Conservation (phyloP, 306 rosid genomes). For the Acacia acuminata region DNA sequence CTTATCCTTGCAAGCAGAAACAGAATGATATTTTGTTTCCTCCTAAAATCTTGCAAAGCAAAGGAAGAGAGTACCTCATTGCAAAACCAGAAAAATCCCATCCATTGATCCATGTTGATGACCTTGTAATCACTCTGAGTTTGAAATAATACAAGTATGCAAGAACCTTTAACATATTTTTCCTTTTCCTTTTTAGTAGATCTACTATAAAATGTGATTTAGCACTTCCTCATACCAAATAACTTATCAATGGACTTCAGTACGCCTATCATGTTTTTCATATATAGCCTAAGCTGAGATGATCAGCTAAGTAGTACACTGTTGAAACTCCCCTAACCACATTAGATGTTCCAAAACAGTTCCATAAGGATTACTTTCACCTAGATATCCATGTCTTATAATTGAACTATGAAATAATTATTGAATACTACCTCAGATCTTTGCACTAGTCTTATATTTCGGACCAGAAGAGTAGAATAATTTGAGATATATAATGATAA, state of each 20-base stretch:
- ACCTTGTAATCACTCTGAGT: conserved; percentile 92
- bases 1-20: no score
- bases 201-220: no score
- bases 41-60: conserved; percentile 9
- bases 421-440: no score
- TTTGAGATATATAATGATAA: background rate
- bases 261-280: no score
- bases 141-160: conserved; percentile 46
- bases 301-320: no score
- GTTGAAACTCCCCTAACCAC: conserved; percentile 29
- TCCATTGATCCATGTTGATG: conserved; percentile 96
- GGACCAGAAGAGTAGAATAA: background rate
- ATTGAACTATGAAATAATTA: conserved; percentile 16
- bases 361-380: conserved; percentile 10
- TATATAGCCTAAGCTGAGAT: no score
- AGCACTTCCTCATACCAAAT: no score
- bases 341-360: conserved; percentile 4
- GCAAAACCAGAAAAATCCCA: conserved; percentile 96
- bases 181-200: background rate
- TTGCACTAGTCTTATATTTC: no score
- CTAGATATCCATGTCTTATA: conserved; percentile 3
- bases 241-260: no score
- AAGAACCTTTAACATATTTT: conserved; percentile 1
- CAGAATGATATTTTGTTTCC: no score
- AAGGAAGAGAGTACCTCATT: conserved; percentile 63